A percentile compares a stretch with the other conserved stretches of the same genome.
Conservation (phyloP, 75 land plant species). For the Cryptomeria japonica region DNA sequence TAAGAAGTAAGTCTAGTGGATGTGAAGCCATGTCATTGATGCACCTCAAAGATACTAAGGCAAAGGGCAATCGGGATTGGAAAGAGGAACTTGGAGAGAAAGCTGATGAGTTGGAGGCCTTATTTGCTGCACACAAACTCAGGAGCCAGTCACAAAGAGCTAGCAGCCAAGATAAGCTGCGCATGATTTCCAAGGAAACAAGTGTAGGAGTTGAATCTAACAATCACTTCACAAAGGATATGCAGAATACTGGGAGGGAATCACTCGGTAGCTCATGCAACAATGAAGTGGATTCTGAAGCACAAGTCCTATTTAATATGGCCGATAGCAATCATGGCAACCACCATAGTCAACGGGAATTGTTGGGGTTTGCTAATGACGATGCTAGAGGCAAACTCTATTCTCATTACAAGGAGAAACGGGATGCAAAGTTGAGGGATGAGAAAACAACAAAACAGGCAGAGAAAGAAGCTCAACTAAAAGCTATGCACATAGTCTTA, state of each 20-base stretch:
- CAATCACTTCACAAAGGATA: background rate
- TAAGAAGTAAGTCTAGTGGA: background rate
- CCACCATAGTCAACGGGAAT: background rate
- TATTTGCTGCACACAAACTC: slow-evolving; percentile 11
- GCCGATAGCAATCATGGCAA: slow-evolving; percentile 35
- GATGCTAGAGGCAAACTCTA: slow-evolving; percentile 46
- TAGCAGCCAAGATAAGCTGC: background rate
- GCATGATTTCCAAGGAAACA: background rate
- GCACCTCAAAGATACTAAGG: background rate
- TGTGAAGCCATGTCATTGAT: background rate
- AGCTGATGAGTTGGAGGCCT: background rate
- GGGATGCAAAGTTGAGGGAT: slow-evolving; percentile 60
- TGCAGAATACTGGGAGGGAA: slow-evolving; percentile 2
- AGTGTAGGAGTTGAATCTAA: background rate
- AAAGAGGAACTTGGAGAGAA: background rate
- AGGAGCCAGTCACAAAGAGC: slow-evolving; percentile 3
- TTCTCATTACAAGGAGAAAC: slow-evolving; percentile 54
- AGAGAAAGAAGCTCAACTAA: slow-evolving; percentile 53
- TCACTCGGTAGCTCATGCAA: slow-evolving; percentile 6
- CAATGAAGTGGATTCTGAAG: slow-evolving; percentile 7
- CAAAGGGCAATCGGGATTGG: background rate
- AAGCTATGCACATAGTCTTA: slow-evolving; percentile 43
- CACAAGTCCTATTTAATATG: slow-evolving; percentile 46
- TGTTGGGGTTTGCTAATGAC: slow-evolving; percentile 2
- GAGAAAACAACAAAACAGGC: slow-evolving; percentile 44